Percentiles rank a stretch among this genome's conserved stretches.
Conservation (phyloP, 805 yeast genomes). For the Lachancea waltii region DNA sequence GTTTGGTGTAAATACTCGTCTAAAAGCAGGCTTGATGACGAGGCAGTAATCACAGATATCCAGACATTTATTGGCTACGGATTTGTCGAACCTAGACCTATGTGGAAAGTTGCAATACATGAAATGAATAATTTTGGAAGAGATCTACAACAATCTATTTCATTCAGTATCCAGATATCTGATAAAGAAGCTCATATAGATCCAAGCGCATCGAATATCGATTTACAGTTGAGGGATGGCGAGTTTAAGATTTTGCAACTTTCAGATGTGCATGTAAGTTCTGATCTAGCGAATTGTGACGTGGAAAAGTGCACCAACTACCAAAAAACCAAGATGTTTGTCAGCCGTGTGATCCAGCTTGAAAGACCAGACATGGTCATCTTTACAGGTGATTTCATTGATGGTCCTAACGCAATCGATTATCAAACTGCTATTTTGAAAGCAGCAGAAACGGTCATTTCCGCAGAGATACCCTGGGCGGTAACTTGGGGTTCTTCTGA, state of each 20-base stretch:
- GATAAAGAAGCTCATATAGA: neutral
- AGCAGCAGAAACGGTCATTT: slow-evolving; percentile 48
- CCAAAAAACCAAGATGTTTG: slow-evolving; percentile 43
- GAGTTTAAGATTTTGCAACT: slow-evolving; percentile 49
- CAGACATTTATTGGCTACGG: slow-evolving; percentile 49
- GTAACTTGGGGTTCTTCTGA: slow-evolving; percentile 57
- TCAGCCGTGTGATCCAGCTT: slow-evolving; percentile 44
- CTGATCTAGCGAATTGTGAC: slow-evolving; percentile 37
- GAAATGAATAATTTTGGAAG: slow-evolving; percentile 5
- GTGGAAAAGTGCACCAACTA: slow-evolving; percentile 46
- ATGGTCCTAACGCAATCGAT: slow-evolving; percentile 52
- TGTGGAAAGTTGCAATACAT: slow-evolving; percentile 40
- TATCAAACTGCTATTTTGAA: slow-evolving; percentile 55
- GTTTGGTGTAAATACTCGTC: slow-evolving; percentile 47
- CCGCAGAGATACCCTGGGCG: slow-evolving; percentile 53
- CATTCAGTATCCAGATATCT: slow-evolving; percentile 2
- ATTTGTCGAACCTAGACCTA: slow-evolving; percentile 52
- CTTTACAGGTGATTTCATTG: slow-evolving; percentile 55
- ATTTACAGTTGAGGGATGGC: neutral
- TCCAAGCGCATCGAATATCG: neutral
- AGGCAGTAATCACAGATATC: slow-evolving; percentile 39
- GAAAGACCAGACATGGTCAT: slow-evolving; percentile 61
- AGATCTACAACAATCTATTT: slow-evolving; percentile 3
- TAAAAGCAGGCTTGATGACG: slow-evolving; percentile 29
- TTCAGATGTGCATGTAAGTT: slow-evolving; percentile 59